phyloP scores from a whole-genome alignment of 257 asterid genomes.

The Cinchona pubescens region DNA sequence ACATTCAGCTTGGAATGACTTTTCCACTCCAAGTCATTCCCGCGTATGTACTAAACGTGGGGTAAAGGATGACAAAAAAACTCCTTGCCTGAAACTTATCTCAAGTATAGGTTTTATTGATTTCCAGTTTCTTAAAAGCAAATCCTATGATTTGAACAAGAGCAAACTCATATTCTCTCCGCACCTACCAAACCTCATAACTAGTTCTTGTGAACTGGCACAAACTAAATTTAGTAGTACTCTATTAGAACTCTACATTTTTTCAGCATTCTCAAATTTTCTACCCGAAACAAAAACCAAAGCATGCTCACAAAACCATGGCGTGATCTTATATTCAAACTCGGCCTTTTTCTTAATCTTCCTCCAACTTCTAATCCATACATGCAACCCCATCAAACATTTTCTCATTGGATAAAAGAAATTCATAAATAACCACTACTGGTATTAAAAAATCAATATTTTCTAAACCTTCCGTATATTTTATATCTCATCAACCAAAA shows the following conservation, averaged over 20 bases:
- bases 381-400: background rate
- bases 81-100: background rate
- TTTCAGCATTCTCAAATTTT: background rate
- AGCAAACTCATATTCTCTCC: background rate
- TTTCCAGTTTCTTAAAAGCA: background rate
- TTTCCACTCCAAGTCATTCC: too few species aligned
- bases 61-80: background rate
- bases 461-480: background rate
- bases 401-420: background rate
- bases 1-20: too few species aligned
- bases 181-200: background rate
- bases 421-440: background rate
- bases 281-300: background rate
- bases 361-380: background rate
- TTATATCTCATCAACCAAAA: background rate
- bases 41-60: too few species aligned
- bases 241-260: background rate
- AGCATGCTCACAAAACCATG: background rate
- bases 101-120: background rate
- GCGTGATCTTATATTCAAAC: background rate
- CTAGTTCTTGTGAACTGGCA: background rate
- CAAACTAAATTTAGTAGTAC: background rate
- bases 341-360: background rate
- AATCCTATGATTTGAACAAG: background rate
- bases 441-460: background rate